These are phyloP conservation scores for Micractinium sp. DNA, from an alignment of 139 green algal genomes.

Conservation along the genomic window DNA sequence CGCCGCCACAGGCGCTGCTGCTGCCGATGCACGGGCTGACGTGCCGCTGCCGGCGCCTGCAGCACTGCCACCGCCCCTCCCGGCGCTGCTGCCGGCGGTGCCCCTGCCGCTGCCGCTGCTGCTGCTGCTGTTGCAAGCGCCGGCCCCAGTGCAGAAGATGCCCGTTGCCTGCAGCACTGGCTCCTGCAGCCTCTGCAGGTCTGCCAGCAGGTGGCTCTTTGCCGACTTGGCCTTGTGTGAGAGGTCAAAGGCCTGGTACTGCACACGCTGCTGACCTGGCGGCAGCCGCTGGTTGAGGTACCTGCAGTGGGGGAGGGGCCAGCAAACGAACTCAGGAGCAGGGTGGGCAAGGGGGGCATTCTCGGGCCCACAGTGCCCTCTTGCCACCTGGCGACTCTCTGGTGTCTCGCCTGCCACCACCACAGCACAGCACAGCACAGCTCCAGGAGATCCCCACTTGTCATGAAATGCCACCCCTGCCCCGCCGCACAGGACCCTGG, in stretches of 20 bases:
- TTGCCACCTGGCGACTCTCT: neutral
- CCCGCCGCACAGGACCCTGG: too few species aligned
- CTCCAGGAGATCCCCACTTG: too few species aligned
- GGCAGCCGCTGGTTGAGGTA: conserved; percentile 22
- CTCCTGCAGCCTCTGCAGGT: conserved; percentile 58
- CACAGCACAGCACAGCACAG: neutral
- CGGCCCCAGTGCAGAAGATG: conserved; percentile 33
- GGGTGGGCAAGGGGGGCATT: neutral
- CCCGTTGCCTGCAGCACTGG: conserved; percentile 40
- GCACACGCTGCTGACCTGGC: conserved; percentile 1
- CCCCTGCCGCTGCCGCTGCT: neutral
- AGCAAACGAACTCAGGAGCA: too few species aligned
- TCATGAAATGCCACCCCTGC: too few species aligned
- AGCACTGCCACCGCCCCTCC: neutral
- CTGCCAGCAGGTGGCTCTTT: conserved; percentile 66
- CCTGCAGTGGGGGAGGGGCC: neutral
- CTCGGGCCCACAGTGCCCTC: neutral
- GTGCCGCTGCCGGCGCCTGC: neutral
- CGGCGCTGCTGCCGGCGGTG: neutral
- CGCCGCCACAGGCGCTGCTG: neutral
- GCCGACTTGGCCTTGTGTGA: conserved; percentile 72
- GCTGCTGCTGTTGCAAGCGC: neutral
- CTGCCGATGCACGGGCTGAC: neutral
- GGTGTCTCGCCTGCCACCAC: neutral
- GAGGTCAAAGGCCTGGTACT: conserved; percentile 28